Evolutionary conservation across 208 protist genomes (phyloP).

Genomic region (Lotmaria passim): DNA sequence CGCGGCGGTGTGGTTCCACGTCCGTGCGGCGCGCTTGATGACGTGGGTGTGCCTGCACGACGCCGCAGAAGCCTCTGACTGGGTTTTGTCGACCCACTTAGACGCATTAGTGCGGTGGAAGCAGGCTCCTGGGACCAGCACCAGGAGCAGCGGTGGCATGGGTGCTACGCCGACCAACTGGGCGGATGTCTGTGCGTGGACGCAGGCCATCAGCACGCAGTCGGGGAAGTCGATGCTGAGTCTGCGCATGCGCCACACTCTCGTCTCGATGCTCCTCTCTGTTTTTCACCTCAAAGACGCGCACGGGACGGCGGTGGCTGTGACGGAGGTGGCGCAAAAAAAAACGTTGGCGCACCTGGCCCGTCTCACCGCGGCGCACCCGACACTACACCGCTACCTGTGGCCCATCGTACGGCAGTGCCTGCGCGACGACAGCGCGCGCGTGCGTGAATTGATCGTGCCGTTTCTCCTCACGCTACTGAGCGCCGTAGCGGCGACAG

Average conservation of each 20-base stretch:
- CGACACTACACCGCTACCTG: constrained; percentile 61
- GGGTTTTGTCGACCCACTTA: constrained; percentile 6
- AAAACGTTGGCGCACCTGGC: constrained; percentile 64
- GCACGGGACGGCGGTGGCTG: constrained; percentile 32
- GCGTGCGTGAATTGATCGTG: constrained; percentile 79
- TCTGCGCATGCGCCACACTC: constrained; percentile 47
- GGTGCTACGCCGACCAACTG: constrained; percentile 12
- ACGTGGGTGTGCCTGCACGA: constrained; percentile 48
- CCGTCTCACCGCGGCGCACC: constrained; percentile 52
- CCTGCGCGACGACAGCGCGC: constrained; percentile 69
- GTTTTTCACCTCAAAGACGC: constrained; percentile 63
- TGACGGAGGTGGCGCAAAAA: constrained; percentile 49
- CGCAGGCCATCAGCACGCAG: constrained; percentile 41
- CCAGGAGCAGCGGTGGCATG: background rate
- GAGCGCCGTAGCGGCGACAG: constrained; percentile 17
- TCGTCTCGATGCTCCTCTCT: constrained; percentile 72
- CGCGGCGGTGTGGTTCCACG: constrained; percentile 50
- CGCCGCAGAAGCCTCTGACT: constrained; percentile 6
- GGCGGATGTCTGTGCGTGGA: constrained; percentile 44
- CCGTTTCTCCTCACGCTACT: constrained; percentile 78
- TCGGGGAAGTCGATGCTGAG: constrained; percentile 54
- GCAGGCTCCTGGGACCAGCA: background rate
- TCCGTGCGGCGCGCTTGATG: constrained; percentile 64
- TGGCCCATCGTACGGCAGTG: constrained; percentile 77
- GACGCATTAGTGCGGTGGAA: constrained; percentile 21